phyloP scores from a whole-genome alignment of 2,329 filamentous ascomycete species.

The Diaporthe citri region DNA sequence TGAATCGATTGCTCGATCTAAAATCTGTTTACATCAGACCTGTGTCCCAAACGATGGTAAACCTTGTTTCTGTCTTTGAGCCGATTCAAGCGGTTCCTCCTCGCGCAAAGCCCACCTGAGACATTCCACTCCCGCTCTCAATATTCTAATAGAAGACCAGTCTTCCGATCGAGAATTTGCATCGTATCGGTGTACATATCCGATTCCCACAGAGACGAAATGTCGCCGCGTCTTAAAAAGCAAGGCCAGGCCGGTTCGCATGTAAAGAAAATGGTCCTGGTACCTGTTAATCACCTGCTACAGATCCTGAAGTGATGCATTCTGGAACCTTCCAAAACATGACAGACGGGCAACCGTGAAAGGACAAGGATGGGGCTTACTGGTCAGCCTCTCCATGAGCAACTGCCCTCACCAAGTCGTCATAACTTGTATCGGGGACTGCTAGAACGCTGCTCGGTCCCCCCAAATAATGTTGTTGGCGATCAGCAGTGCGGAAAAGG shows the following conservation, averaged over 20 bases:
- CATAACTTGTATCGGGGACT: background rate
- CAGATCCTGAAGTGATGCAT: too few relatives aligned
- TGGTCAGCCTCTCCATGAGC: background rate
- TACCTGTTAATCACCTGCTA: too few relatives aligned
- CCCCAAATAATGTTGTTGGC: background rate
- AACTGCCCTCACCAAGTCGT: background rate
- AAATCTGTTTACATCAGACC: background rate
- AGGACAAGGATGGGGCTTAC: too few relatives aligned
- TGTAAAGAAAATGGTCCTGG: background rate
- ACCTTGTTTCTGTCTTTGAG: background rate
- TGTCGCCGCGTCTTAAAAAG: background rate
- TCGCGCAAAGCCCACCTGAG: background rate
- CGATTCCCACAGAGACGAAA: background rate
- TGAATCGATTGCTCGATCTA: background rate
- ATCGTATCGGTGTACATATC: background rate
- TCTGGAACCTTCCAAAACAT: too few relatives aligned
- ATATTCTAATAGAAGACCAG: background rate
- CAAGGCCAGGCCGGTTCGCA: background rate
- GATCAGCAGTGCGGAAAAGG: too few relatives aligned
- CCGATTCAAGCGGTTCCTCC: background rate
- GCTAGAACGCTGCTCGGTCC: background rate
- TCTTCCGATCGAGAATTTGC: background rate
- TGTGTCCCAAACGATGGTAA: background rate
- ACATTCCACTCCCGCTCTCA: background rate
- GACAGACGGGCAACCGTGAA: too few relatives aligned